phyloP scores from a whole-genome alignment of 2,329 filamentous ascomycete genomes.

The Colletotrichum simmondsii region DNA sequence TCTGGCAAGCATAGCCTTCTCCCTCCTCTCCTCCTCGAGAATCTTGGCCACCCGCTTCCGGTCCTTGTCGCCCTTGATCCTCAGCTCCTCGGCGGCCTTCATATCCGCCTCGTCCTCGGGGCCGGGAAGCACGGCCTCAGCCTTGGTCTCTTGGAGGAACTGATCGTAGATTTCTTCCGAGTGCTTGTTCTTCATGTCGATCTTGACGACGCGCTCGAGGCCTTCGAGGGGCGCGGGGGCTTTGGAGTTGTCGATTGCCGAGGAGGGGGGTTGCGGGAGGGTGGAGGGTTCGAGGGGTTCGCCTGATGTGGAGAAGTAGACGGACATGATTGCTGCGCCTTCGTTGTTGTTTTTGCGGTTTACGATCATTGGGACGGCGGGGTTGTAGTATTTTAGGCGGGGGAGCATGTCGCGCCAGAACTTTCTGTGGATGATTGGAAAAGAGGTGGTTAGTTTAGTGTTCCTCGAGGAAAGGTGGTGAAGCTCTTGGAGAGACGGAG shows the following conservation, averaged over 20 bases:
- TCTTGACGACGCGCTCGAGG: constrained; percentile 61
- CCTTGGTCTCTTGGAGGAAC: constrained; percentile 72
- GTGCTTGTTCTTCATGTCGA: constrained; percentile 73
- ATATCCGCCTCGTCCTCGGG: constrained; percentile 69
- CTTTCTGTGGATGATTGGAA: constrained; percentile 64
- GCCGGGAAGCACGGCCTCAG: constrained; percentile 65
- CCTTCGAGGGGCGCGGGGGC: constrained; percentile 57
- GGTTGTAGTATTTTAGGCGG: constrained; percentile 94
- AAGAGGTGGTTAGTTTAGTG: constrained; percentile 37
- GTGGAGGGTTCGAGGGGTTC: constrained; percentile 42
- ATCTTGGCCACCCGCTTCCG: constrained; percentile 62
- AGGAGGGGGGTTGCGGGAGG: constrained; percentile 56
- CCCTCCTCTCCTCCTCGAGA: constrained; percentile 68
- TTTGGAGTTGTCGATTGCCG: constrained; percentile 57
- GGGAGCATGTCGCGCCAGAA: constrained; percentile 90
- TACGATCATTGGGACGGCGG: constrained; percentile 83
- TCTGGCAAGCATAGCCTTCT: constrained; percentile 63
- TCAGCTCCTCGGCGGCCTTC: constrained; percentile 65
- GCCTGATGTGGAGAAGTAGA: constrained; percentile 66
- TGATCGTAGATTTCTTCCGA: constrained; percentile 72
- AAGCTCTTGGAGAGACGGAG: constrained; percentile 21
- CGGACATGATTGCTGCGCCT: constrained; percentile 69
- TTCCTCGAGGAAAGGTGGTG: constrained; percentile 41
- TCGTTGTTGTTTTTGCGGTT: constrained; percentile 71
- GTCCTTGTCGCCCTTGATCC: constrained; percentile 63